Percentiles rank a stretch among this genome's conserved stretches.
Conservation (phyloP, 2,329 filamentous ascomycete species). For the Huntiella decipiens region DNA sequence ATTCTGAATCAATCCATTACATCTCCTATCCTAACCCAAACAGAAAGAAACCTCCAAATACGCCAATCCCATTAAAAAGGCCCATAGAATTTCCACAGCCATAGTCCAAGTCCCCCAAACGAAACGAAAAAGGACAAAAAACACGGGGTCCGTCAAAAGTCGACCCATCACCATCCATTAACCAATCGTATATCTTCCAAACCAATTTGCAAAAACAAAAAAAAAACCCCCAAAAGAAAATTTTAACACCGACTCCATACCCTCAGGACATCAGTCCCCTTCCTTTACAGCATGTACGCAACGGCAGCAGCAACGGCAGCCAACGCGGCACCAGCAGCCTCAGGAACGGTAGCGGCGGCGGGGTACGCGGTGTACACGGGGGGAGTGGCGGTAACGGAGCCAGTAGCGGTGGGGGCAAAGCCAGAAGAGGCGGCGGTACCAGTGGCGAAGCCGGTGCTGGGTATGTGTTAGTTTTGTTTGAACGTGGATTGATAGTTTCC, state of each 20-base stretch:
- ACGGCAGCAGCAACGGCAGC: conserved; percentile 8
- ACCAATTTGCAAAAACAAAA: not conserved
- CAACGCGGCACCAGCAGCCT: conserved; percentile 9
- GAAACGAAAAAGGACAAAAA: no score
- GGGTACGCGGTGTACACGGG: conserved; percentile 11
- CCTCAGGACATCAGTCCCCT: not conserved
- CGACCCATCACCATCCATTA: no score
- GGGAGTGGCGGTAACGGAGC: not conserved
- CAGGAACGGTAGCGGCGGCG: conserved; percentile 6
- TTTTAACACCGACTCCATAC: not conserved
- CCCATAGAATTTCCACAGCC: no score
- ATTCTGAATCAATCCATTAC: no score
- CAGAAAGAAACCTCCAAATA: no score
- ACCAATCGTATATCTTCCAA: not conserved
- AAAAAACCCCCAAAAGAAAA: not conserved
- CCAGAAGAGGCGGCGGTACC: not conserved
- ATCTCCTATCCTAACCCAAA: no score
- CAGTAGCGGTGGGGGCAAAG: conserved; percentile 3
- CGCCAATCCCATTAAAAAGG: no score
- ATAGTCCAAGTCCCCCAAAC: no score
- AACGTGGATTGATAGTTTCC: not conserved
- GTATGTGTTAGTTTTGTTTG: not conserved
- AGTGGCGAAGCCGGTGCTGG: conserved; percentile 1
- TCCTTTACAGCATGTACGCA: conserved; percentile 9
- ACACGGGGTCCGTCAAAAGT: no score